A percentile compares a stretch with the other conserved stretches of the same genome.
phyloP scores from a whole-genome alignment of 306 rosid species.

The Quercus dentata region DNA sequence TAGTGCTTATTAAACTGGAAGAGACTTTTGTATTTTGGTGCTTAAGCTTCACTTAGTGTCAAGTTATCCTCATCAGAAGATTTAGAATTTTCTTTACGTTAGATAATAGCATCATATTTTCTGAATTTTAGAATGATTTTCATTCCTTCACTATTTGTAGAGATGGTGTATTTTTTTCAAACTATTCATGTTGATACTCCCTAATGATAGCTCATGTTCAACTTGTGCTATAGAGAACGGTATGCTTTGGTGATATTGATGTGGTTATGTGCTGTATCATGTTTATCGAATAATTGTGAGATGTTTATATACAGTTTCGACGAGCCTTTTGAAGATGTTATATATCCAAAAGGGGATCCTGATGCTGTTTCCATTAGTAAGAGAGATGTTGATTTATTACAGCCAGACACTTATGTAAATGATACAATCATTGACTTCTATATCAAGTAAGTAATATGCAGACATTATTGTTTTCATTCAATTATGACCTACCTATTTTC shows the following conservation, averaged over 20 bases:
- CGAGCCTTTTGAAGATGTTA: constrained; percentile 68
- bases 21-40: not conserved
- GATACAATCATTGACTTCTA: constrained; percentile 93
- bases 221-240: not conserved
- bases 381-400: constrained; percentile 93
- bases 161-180: not conserved
- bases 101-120: not conserved
- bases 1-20: not conserved
- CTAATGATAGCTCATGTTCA: not conserved
- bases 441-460: constrained; percentile 63
- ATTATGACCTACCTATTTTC: not conserved
- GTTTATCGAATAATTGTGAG: constrained; percentile 13
- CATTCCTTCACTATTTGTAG: not conserved
- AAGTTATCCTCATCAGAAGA: not conserved
- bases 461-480: not conserved
- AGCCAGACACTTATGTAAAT: constrained; percentile 89
- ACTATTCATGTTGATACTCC: not conserved
- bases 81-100: not conserved
- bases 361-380: constrained; percentile 90
- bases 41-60: not conserved
- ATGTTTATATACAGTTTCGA: constrained; percentile 60
- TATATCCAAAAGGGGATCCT: constrained; percentile 90
- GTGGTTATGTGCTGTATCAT: not conserved
- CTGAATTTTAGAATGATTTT: not conserved
- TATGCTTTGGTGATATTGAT: not conserved